phyloP scores from a whole-genome alignment of 108 stramenopile genomes.

The Cyclotella cryptica region DNA sequence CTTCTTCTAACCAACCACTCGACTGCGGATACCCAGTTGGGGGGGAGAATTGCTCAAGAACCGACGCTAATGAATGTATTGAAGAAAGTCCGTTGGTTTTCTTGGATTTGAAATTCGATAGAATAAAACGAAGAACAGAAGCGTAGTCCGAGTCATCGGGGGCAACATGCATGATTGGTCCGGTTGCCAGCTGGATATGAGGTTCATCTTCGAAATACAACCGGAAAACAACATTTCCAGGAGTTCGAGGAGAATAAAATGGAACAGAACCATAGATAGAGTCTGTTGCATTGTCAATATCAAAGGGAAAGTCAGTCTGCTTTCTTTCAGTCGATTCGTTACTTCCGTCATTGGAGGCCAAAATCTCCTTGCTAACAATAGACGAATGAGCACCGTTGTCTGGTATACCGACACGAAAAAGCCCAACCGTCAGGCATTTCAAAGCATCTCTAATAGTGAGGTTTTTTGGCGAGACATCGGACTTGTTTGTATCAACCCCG shows the following conservation, averaged over 20 bases:
- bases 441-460: constrained; percentile 70
- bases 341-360: constrained; percentile 33
- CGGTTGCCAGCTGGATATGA: constrained; percentile 77
- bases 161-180: constrained; percentile 73
- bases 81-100: constrained; percentile 78
- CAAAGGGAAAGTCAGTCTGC: constrained; percentile 62
- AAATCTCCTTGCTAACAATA: constrained; percentile 81
- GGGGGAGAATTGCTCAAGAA: constrained; percentile 61
- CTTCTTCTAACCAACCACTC: constrained; percentile 56
- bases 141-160: constrained; percentile 73
- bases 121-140: constrained; percentile 79
- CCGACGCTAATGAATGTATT: constrained; percentile 72
- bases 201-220: constrained; percentile 83
- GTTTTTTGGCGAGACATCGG: constrained; percentile 28
- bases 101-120: constrained; percentile 89
- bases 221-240: constrained; percentile 90
- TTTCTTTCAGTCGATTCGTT: constrained; percentile 29
- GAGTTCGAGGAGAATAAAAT: constrained; percentile 87
- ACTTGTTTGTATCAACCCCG: constrained; percentile 11
- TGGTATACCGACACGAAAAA: constrained; percentile 84
- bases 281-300: constrained; percentile 58
- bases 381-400: constrained; percentile 79
- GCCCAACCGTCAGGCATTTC: constrained; percentile 67
- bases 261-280: constrained; percentile 78
- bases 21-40: constrained; percentile 21